These are phyloP conservation scores for Rhizopogon roseolus DNA, from an alignment of 768 basidiomycete genomes.

Conservation along the genomic window DNA sequence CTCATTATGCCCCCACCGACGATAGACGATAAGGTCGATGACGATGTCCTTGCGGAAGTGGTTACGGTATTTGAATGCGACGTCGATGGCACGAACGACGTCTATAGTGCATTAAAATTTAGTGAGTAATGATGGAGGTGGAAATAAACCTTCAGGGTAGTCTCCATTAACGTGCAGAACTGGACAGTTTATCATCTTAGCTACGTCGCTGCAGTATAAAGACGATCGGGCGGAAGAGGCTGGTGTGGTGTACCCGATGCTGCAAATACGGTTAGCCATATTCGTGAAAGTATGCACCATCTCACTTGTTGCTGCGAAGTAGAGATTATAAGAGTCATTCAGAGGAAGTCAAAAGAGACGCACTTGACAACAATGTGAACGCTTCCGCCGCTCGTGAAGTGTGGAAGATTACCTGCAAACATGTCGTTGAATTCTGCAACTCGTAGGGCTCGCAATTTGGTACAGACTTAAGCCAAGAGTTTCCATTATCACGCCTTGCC, in stretches of 20 bases:
- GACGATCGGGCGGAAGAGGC: constrained; percentile 81
- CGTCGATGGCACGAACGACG: constrained; percentile 78
- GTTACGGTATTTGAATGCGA: constrained; percentile 85
- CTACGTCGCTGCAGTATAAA: constrained; percentile 82
- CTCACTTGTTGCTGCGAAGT: constrained; percentile 54
- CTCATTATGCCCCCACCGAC: constrained; percentile 89
- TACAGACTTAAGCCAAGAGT: constrained; percentile 71
- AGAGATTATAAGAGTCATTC: neutral
- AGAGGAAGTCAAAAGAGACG: constrained; percentile 22
- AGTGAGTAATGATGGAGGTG: neutral
- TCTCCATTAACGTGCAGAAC: constrained; percentile 92
- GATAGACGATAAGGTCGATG: constrained; percentile 84
- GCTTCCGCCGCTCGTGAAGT: constrained; percentile 88
- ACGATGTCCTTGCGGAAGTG: constrained; percentile 90
- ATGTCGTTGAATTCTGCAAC: neutral
- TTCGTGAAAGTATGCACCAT: neutral
- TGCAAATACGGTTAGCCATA: constrained; percentile 22
- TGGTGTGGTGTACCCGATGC: constrained; percentile 91
- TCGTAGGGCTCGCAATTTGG: neutral
- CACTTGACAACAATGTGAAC: constrained; percentile 91
- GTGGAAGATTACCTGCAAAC: constrained; percentile 71
- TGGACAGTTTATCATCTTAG: constrained; percentile 88
- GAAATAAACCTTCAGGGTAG: constrained; percentile 63
- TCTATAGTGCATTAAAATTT: constrained; percentile 36
- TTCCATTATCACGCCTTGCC: constrained; percentile 91